Conservation (phyloP, 768 basidiomycete species). For the Phlebiopsis gigantea region DNA sequence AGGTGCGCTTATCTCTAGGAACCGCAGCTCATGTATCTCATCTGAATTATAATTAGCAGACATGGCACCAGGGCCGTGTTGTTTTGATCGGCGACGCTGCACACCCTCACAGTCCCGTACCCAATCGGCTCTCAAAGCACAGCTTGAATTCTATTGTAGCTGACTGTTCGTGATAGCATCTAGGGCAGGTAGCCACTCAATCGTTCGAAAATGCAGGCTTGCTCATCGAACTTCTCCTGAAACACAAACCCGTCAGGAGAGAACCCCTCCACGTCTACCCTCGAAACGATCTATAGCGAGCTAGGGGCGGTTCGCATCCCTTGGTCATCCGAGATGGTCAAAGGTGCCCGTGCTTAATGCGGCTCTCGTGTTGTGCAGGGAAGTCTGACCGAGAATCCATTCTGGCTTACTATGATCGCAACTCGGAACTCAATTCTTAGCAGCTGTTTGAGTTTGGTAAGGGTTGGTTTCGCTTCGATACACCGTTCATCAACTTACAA, state of each 20-base stretch:
- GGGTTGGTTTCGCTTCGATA: too few species aligned
- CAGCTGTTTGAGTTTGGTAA: too few species aligned
- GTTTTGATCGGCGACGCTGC: slow-evolving; percentile 42
- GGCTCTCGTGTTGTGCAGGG: too few species aligned
- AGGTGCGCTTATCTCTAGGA: slow-evolving; percentile 16
- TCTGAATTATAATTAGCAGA: slow-evolving; percentile 41
- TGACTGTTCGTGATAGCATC: too few species aligned
- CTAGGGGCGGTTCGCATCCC: slow-evolving; percentile 32
- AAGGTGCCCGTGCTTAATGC: slow-evolving; percentile 28
- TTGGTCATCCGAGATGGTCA: slow-evolving; percentile 32
- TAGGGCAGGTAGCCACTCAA: slow-evolving; percentile 41
- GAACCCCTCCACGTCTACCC: slow-evolving; percentile 23
- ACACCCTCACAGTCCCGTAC: slow-evolving; percentile 40
- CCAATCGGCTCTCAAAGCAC: too few species aligned
- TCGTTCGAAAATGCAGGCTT: slow-evolving; percentile 37
- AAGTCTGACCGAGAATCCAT: too few species aligned
- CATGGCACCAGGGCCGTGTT: slow-evolving; percentile 39
- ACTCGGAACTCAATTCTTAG: too few species aligned
- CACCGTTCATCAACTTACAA: too few species aligned
- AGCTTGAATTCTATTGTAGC: neutral
- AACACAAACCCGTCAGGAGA: slow-evolving; percentile 31
- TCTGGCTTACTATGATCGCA: too few species aligned
- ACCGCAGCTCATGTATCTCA: slow-evolving; percentile 5
- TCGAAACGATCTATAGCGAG: slow-evolving; percentile 28
- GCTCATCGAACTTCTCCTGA: slow-evolving; percentile 28